A percentile compares a stretch with the other conserved stretches of the same genome.
Conservation (phyloP, 805 yeast species). For the Wickerhamomyces kurtzmanii region DNA sequence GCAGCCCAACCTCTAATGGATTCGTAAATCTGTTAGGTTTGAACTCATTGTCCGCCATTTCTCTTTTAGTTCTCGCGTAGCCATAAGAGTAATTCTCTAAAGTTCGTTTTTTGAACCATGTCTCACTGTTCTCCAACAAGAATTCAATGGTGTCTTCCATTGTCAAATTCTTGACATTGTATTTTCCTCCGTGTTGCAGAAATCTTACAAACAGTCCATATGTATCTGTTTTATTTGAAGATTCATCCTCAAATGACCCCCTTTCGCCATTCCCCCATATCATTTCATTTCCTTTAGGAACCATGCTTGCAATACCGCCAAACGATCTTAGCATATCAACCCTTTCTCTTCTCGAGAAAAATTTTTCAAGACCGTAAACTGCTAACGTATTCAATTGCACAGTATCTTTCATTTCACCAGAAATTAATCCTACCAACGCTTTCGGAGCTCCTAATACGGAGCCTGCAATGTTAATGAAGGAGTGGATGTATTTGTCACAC, state of each 20-base stretch:
- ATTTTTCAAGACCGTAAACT: conserved; percentile 88
- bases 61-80: conserved; percentile 45
- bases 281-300: conserved; percentile 88
- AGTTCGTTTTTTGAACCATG: conserved; percentile 64
- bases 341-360: conserved; percentile 83
- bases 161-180: conserved; percentile 46
- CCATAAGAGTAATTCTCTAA: conserved; percentile 73
- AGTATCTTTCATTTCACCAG: conserved; percentile 98
- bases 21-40: conserved; percentile 83
- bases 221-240: conserved; percentile 26
- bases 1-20: conserved; percentile 86
- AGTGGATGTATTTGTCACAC: conserved; percentile 79
- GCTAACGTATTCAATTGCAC: conserved; percentile 90
- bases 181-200: conserved; percentile 30
- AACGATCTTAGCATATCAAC: conserved; percentile 76
- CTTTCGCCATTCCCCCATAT: conserved; percentile 72
- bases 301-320: conserved; percentile 94
- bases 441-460: conserved; percentile 92
- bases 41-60: conserved; percentile 57
- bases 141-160: conserved; percentile 59
- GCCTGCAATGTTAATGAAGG: conserved; percentile 83
- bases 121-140: conserved; percentile 55
- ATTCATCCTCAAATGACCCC: conserved; percentile 62
- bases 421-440: conserved; percentile 81
- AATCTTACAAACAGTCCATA: conserved; percentile 73